Evolutionary conservation across 768 basidiomycete genomes (phyloP).

Genomic region (Suillus plorans): DNA sequence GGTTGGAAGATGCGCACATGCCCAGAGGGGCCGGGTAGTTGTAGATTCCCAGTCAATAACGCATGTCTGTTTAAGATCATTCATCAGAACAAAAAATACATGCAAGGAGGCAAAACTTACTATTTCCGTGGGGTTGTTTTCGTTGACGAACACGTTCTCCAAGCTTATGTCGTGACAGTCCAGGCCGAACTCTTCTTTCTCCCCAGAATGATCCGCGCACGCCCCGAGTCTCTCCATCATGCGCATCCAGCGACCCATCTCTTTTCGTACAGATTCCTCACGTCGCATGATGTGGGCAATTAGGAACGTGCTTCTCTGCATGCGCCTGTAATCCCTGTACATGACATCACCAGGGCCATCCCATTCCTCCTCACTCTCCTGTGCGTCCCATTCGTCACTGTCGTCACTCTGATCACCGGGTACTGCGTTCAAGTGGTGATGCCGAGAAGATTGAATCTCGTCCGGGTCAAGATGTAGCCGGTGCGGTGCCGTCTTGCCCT

Average conservation of each 20-base stretch:
- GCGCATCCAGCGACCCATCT: slow-evolving; percentile 70
- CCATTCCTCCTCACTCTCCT: slow-evolving; percentile 73
- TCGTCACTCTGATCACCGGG: slow-evolving; percentile 76
- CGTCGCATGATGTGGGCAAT: slow-evolving; percentile 66
- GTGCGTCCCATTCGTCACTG: slow-evolving; percentile 75
- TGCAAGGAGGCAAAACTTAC: slow-evolving; percentile 42
- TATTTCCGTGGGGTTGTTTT: slow-evolving; percentile 61
- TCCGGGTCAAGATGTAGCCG: slow-evolving; percentile 78
- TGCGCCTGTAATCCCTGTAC: slow-evolving; percentile 82
- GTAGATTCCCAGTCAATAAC: slow-evolving; percentile 92
- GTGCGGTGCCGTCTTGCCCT: slow-evolving; percentile 75
- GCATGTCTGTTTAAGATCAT: slow-evolving; percentile 55
- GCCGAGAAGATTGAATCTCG: slow-evolving; percentile 68
- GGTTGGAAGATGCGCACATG: slow-evolving; percentile 77
- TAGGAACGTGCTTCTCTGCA: slow-evolving; percentile 78
- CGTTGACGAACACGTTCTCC: slow-evolving; percentile 84
- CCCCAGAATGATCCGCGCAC: slow-evolving; percentile 26
- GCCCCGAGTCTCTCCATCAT: slow-evolving; percentile 61
- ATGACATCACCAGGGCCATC: slow-evolving; percentile 74
- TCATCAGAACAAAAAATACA: slow-evolving; percentile 12
- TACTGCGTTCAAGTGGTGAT: slow-evolving; percentile 65
- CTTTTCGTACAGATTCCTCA: slow-evolving; percentile 60
- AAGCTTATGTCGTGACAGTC: slow-evolving; percentile 86
- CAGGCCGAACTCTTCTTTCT: slow-evolving; percentile 65
- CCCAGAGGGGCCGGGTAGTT: slow-evolving; percentile 85